Evolutionary conservation across 495 filamentous ascomycete species (phyloP).

Genomic region (Hamigera avellanea): DNA sequence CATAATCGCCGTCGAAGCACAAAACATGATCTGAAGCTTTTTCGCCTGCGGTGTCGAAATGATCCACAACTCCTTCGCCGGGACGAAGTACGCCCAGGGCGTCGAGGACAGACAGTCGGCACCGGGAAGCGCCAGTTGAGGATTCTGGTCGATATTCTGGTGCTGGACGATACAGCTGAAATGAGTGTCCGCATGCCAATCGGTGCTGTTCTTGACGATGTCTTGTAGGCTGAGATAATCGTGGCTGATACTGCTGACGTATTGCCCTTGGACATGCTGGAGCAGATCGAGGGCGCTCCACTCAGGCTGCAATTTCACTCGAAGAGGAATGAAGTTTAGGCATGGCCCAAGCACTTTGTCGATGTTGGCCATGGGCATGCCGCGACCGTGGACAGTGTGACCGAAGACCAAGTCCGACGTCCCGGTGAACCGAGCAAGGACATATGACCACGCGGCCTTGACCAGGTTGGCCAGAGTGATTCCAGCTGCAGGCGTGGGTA

Average conservation of each 20-base stretch:
- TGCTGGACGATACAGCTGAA: no score
- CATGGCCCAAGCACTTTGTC: conserved; percentile 36
- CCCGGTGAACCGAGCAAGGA: conserved; percentile 38
- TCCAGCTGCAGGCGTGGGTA: conserved; percentile 25
- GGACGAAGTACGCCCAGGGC: no score
- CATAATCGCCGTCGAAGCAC: no score
- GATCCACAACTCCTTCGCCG: no score
- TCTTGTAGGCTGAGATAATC: conserved; percentile 24
- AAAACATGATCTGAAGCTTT: no score
- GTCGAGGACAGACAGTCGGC: no score
- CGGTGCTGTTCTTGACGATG: no score
- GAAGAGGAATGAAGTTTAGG: conserved; percentile 24
- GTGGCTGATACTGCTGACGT: conserved; percentile 14
- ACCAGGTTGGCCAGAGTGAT: conserved; percentile 47
- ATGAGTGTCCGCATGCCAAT: no score
- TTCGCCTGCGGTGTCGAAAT: no score
- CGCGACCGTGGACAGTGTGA: conserved; percentile 40
- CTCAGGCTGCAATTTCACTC: conserved; percentile 17
- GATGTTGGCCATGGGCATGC: conserved; percentile 29
- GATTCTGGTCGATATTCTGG: no score
- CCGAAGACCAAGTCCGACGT: conserved; percentile 48
- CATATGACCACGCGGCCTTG: conserved; percentile 51
- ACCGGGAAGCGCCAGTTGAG: no score
- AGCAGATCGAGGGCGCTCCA: conserved; percentile 28
- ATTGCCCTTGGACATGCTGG: conserved; percentile 20